Percentiles rank a stretch among this genome's conserved stretches.
Evolutionary conservation across 139 green algal species (phyloP).

Genomic region (Microglena sp.): DNA sequence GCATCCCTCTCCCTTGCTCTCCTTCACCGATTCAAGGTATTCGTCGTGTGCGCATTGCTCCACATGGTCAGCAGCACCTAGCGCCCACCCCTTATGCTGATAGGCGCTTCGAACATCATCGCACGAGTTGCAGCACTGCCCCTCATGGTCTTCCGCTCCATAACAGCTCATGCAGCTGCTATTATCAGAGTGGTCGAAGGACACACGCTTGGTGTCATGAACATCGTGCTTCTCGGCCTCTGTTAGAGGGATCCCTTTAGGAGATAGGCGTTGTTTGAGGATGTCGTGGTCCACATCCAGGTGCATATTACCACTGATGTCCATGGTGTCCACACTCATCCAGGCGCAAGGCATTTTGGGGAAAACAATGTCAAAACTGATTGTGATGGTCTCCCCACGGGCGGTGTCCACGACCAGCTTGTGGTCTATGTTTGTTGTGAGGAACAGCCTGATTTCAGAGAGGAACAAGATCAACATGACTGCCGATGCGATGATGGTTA

Average conservation of each 20-base stretch:
- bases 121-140: slow-evolving; percentile 91
- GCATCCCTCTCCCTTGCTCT: slow-evolving; percentile 87
- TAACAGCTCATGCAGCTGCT: slow-evolving; percentile 84
- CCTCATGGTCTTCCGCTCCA: slow-evolving; percentile 62
- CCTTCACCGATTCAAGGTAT: slow-evolving; percentile 58
- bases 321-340: slow-evolving; percentile 92
- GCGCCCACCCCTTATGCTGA: slow-evolving; percentile 61
- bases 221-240: slow-evolving; percentile 55
- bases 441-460: slow-evolving; percentile 74
- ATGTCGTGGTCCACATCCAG: slow-evolving; percentile 86
- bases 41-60: slow-evolving; percentile 79
- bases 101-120: slow-evolving; percentile 76
- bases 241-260: slow-evolving; percentile 41
- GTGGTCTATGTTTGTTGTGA: slow-evolving; percentile 52
- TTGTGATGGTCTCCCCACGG: slow-evolving; percentile 73
- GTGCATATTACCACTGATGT: slow-evolving; percentile 89
- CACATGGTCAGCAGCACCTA: slow-evolving; percentile 63
- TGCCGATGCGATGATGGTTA: slow-evolving; percentile 76
- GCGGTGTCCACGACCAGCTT: slow-evolving; percentile 84
- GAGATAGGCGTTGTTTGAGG: slow-evolving; percentile 60
- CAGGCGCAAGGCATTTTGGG: slow-evolving; percentile 78
- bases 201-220: slow-evolving; percentile 21
- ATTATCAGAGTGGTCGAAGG: not conserved
- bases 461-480: slow-evolving; percentile 91
- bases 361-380: slow-evolving; percentile 90